Evolutionary conservation across 768 basidiomycete species (phyloP).

Genomic region (Hirschioporus abietinus): DNA sequence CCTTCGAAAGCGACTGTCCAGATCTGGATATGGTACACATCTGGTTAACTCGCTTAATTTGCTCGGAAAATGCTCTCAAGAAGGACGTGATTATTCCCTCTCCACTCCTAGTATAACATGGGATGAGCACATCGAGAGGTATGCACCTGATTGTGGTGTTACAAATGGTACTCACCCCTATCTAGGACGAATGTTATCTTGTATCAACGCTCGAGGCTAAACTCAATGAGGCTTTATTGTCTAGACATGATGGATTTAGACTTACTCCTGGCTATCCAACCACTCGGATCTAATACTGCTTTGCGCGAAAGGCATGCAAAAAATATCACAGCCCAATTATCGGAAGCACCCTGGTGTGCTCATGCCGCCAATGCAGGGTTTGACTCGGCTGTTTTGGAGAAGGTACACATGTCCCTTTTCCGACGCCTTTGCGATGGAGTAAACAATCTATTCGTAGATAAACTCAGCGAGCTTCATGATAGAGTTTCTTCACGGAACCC

Average conservation of each 20-base stretch:
- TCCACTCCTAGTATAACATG: not conserved
- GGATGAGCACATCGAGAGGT: not conserved
- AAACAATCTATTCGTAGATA: not conserved
- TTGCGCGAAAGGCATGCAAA: slow-evolving; percentile 22
- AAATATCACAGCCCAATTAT: slow-evolving; percentile 1
- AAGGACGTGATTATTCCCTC: not conserved
- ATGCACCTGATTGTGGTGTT: not conserved
- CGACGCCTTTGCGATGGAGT: not conserved
- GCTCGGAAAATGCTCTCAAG: not conserved
- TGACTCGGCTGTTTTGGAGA: slow-evolving; percentile 33
- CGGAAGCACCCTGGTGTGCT: slow-evolving; percentile 7
- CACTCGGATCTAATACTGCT: slow-evolving; percentile 28
- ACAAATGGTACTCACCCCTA: not conserved
- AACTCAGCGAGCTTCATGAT: not conserved
- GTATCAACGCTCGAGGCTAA: slow-evolving; percentile 49
- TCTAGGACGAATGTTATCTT: slow-evolving; percentile 28
- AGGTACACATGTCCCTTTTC: slow-evolving; percentile 44
- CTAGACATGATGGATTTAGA: slow-evolving; percentile 33
- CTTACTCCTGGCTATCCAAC: slow-evolving; percentile 21
- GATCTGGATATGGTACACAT: not conserved
- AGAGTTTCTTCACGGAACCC: not conserved
- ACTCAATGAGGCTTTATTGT: slow-evolving; percentile 61
- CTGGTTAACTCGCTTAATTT: not conserved
- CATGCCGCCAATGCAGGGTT: slow-evolving; percentile 23
- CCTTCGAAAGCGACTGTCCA: not conserved